A percentile compares a stretch with the other conserved stretches of the same genome.
Evolutionary conservation across 2,329 filamentous ascomycete genomes (phyloP).

Genomic region (Penicillium nordicum): DNA sequence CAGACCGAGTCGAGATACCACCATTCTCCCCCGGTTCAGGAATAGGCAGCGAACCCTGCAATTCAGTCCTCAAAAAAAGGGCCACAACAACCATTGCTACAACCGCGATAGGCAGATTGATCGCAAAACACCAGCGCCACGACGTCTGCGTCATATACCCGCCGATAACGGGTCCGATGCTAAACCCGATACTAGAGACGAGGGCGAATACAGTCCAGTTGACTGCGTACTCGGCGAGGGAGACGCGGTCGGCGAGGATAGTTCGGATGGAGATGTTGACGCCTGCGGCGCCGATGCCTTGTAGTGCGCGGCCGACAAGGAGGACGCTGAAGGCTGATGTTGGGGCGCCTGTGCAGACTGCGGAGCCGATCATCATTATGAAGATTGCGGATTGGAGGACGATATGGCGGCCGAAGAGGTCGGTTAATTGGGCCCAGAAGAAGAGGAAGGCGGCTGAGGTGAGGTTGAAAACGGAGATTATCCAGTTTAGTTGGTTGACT

Average conservation of each 20-base stretch:
- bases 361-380: slow-evolving; percentile 58
- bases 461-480: slow-evolving; percentile 66
- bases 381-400: slow-evolving; percentile 57
- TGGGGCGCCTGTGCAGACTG: slow-evolving; percentile 57
- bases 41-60: neutral
- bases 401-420: slow-evolving; percentile 62
- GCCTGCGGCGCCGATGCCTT: slow-evolving; percentile 61
- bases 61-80: neutral
- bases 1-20: neutral
- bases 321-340: slow-evolving; percentile 54
- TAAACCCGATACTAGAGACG: slow-evolving; percentile 55
- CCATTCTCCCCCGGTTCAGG: neutral
- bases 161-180: slow-evolving; percentile 17
- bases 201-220: slow-evolving; percentile 51
- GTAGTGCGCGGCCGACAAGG: slow-evolving; percentile 60
- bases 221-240: slow-evolving; percentile 53
- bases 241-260: slow-evolving; percentile 64
- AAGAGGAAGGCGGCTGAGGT: slow-evolving; percentile 66
- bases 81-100: neutral
- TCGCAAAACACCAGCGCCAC: slow-evolving; percentile 19
- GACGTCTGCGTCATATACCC: slow-evolving; percentile 15
- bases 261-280: slow-evolving; percentile 60
- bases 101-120: slow-evolving; percentile 6
- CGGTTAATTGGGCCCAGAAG: slow-evolving; percentile 61
- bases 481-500: slow-evolving; percentile 63